Evolutionary conservation across 306 rosid species (phyloP).

Genomic region (Medicago arabica): DNA sequence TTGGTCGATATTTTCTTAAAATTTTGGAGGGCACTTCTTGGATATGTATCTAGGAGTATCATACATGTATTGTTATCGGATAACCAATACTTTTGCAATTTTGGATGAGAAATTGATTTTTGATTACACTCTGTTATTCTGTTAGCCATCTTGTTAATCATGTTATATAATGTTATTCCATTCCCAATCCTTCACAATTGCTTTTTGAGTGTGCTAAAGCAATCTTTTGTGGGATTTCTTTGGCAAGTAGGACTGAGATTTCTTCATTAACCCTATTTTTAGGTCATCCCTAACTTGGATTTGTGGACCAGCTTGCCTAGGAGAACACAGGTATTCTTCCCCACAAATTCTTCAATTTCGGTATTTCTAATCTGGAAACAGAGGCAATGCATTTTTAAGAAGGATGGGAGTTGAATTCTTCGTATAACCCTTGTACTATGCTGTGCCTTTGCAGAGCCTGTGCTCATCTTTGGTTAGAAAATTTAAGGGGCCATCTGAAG

Average conservation of each 20-base stretch:
- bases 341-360: conserved; percentile 32
- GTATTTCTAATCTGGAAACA: conserved; percentile 32
- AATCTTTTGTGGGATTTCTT: conserved; percentile 18
- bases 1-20: not conserved
- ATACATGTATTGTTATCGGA: not conserved
- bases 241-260: conserved; percentile 35
- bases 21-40: not conserved
- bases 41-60: not conserved
- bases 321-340: conserved; percentile 65
- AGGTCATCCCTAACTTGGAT: conserved; percentile 86
- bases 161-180: conserved; percentile 23
- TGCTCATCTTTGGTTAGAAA: conserved; percentile 65
- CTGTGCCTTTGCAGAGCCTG: conserved; percentile 58
- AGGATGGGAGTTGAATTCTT: conserved; percentile 24
- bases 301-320: conserved; percentile 82
- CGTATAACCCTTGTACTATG: conserved; percentile 19
- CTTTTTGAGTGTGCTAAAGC: conserved; percentile 29
- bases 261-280: conserved; percentile 40
- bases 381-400: conserved; percentile 17
- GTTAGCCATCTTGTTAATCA: conserved; percentile 19
- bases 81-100: not conserved
- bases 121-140: conserved; percentile 12
- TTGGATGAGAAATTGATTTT: conserved; percentile 9
- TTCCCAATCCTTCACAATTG: conserved; percentile 27
- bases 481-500: conserved; percentile 75